Percentiles rank a stretch among this genome's conserved stretches.
These are phyloP conservation scores for Exserohilum turcica DNA, from an alignment of 2,329 filamentous ascomycete genomes.

Conservation along the genomic window DNA sequence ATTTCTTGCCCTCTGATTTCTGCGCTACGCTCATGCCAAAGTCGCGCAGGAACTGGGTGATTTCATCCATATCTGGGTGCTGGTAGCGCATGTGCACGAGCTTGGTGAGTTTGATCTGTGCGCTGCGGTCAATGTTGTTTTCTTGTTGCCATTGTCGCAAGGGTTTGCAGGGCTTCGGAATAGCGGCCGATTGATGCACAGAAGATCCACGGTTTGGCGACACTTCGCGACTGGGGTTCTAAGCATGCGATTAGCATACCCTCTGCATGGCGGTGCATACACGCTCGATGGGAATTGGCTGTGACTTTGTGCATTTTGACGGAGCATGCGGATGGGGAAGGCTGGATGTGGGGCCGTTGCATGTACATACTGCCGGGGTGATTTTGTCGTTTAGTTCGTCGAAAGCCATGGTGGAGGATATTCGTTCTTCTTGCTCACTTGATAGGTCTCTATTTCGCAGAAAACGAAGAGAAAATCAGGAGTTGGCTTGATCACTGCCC, in stretches of 20 bases:
- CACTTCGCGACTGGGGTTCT: conserved; percentile 40
- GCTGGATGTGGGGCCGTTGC: conserved; percentile 22
- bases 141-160: conserved; percentile 48
- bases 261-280: background rate
- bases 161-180: conserved; percentile 42
- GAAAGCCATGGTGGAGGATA: conserved; percentile 32
- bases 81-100: conserved; percentile 61
- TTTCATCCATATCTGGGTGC: conserved; percentile 56
- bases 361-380: conserved; percentile 35
- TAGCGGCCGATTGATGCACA: conserved; percentile 47
- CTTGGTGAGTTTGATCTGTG: conserved; percentile 56
- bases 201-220: conserved; percentile 51
- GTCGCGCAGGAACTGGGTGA: conserved; percentile 52
- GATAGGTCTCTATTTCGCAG: background rate
- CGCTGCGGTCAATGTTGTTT: conserved; percentile 49
- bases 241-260: background rate
- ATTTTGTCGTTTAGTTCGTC: conserved; percentile 40
- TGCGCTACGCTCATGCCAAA: conserved; percentile 45
- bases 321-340: background rate
- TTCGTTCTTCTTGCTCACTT: background rate
- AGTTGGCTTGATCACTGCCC: background rate
- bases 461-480: background rate
- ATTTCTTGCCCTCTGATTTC: conserved; percentile 50
- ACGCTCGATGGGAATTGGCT: background rate
- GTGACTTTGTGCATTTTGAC: background rate